A percentile compares a stretch with the other conserved stretches of the same genome.
phyloP scores from a whole-genome alignment of 1,139 yeast species.

The Geotrichum restrictum region DNA sequence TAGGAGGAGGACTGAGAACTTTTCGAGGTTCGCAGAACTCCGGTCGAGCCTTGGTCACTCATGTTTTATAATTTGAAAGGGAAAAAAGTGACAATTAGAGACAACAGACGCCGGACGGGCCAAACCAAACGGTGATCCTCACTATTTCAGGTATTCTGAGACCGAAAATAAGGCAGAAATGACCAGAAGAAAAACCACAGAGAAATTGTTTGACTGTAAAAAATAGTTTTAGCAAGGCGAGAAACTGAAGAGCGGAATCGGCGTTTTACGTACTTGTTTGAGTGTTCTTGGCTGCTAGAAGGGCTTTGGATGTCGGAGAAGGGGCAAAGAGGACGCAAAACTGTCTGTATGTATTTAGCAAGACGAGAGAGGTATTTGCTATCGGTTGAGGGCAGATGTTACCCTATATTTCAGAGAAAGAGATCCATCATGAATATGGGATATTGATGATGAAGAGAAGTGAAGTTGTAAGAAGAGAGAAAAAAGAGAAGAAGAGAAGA shows the following conservation, averaged over 20 bases:
- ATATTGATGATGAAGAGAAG: background rate
- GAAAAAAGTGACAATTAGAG: background rate
- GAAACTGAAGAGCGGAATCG: no score
- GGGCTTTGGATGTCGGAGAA: background rate
- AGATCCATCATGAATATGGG: constrained; percentile 4
- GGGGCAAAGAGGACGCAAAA: background rate
- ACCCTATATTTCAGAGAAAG: constrained; percentile 5
- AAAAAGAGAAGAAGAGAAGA: background rate
- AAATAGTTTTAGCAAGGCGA: no score
- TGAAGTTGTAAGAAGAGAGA: background rate
- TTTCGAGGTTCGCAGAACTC: background rate
- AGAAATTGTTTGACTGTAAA: no score
- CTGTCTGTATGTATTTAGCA: no score
- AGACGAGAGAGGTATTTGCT: no score
- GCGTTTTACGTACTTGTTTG: no score
- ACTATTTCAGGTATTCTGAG: no score
- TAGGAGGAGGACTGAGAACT: background rate
- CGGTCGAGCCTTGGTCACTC: constrained; percentile 3
- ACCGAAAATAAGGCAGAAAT: no score
- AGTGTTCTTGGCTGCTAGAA: background rate
- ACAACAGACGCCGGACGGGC: background rate
- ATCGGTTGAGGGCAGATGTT: background rate
- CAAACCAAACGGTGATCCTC: background rate
- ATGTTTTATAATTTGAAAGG: background rate
- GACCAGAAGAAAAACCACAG: no score